phyloP scores from a whole-genome alignment of 116 monocot genomes.

The Zostera marina region DNA sequence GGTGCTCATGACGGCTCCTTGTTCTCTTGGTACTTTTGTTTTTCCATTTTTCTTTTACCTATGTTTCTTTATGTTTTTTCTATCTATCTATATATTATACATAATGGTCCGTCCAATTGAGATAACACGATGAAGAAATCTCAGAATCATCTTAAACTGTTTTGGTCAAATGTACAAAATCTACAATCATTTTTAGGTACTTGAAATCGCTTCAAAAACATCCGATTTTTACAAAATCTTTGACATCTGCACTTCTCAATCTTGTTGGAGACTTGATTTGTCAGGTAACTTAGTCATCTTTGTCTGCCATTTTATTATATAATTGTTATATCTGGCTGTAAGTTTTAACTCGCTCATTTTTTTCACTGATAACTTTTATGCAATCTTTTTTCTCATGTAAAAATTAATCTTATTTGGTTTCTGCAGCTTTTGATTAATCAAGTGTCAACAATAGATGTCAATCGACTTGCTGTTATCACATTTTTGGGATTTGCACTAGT shows the following conservation, averaged over 20 bases:
- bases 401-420: background rate
- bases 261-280: slow-evolving; percentile 74
- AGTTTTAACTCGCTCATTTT: too few species aligned
- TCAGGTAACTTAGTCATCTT: slow-evolving; percentile 32
- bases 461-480: slow-evolving; percentile 65
- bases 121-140: too few species aligned
- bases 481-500: slow-evolving; percentile 81
- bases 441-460: slow-evolving; percentile 42
- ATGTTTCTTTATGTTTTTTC: background rate
- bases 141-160: background rate
- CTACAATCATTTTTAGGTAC: slow-evolving; percentile 30
- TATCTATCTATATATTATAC: too few species aligned
- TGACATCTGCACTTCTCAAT: slow-evolving; percentile 67
- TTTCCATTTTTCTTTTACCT: background rate
- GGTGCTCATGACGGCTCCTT: slow-evolving; percentile 14
- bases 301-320: background rate
- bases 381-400: too few species aligned
- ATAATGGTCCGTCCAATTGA: too few species aligned
- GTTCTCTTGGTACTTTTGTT: slow-evolving; percentile 27
- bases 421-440: slow-evolving; percentile 50
- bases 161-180: background rate
- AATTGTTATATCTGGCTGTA: background rate
- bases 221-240: slow-evolving; percentile 57
- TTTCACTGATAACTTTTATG: too few species aligned
- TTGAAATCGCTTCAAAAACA: slow-evolving; percentile 52